Evolutionary conservation across 129 eudicot species (phyloP).

Genomic region (Cynara cardunculus): DNA sequence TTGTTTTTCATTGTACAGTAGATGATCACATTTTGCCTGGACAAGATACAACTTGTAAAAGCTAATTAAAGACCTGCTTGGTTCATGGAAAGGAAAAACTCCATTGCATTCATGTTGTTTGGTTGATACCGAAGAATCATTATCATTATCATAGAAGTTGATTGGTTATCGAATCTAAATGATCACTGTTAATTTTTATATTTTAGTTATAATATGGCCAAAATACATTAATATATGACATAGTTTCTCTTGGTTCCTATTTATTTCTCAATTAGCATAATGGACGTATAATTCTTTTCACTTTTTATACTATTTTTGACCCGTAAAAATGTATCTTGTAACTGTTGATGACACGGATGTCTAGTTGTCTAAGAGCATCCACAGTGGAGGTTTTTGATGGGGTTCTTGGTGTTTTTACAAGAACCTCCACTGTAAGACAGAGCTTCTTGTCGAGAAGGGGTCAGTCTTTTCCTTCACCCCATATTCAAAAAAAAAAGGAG

Average conservation of each 20-base stretch:
- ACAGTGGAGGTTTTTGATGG: no score
- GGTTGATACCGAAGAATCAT: background rate
- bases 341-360: background rate
- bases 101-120: background rate
- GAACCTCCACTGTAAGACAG: no score
- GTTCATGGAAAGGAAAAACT: background rate
- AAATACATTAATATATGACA: background rate
- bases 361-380: background rate
- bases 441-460: no score
- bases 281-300: background rate
- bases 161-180: background rate
- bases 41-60: no score
- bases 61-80: background rate
- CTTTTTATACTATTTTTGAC: background rate
- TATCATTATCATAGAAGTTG: background rate
- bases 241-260: background rate
- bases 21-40: background rate
- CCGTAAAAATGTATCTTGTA: background rate
- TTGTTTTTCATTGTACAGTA: background rate
- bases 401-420: no score
- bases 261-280: background rate
- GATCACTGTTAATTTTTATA: background rate
- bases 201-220: background rate
- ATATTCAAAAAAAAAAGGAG: no score
- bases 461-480: no score